Conservation (phyloP, 2,329 filamentous ascomycete species). For the Botryotinia convoluta region DNA sequence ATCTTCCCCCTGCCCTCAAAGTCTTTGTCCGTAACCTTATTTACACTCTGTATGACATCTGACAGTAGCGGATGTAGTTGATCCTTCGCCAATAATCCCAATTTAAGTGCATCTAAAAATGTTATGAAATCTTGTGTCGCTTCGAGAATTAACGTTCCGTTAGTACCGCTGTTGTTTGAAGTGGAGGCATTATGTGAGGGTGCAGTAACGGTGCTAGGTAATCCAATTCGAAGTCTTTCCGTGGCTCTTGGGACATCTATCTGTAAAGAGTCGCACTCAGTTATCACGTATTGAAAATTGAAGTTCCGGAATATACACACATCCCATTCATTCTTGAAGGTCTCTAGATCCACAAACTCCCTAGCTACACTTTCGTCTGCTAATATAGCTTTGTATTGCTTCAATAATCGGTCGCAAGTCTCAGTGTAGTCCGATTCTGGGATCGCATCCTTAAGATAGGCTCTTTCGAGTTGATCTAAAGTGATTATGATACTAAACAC, state of each 20-base stretch:
- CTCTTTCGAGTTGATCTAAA: conserved; percentile 91
- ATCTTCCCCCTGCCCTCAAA: conserved; percentile 97
- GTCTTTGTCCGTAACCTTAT: conserved; percentile 92
- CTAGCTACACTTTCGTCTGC: conserved; percentile 87
- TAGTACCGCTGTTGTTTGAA: conserved; percentile 43
- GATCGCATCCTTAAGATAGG: conserved; percentile 93
- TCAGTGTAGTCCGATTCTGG: conserved; percentile 92
- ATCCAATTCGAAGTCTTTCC: conserved; percentile 85
- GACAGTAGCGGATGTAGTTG: conserved; percentile 92
- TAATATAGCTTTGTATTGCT: conserved; percentile 95
- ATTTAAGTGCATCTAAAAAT: conserved; percentile 88
- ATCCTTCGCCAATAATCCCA: conserved; percentile 91
- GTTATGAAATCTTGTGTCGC: conserved; percentile 99
- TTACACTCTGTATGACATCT: conserved; percentile 94
- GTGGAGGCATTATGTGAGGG: conserved; percentile 45
- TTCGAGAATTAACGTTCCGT: conserved; percentile 69
- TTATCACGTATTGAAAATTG: background rate
- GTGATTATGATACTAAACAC: conserved; percentile 98
- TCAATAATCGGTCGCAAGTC: conserved; percentile 87
- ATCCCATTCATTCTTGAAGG: conserved; percentile 89
- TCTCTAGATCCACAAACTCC: conserved; percentile 83
- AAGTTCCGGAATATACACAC: conserved; percentile 52
- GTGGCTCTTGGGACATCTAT: conserved; percentile 93
- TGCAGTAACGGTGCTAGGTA: conserved; percentile 75
- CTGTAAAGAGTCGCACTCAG: conserved; percentile 45